Base-by-base conservation (phyloP, 345 rosid genomes). In the Ceriops zippeliana region DNA sequence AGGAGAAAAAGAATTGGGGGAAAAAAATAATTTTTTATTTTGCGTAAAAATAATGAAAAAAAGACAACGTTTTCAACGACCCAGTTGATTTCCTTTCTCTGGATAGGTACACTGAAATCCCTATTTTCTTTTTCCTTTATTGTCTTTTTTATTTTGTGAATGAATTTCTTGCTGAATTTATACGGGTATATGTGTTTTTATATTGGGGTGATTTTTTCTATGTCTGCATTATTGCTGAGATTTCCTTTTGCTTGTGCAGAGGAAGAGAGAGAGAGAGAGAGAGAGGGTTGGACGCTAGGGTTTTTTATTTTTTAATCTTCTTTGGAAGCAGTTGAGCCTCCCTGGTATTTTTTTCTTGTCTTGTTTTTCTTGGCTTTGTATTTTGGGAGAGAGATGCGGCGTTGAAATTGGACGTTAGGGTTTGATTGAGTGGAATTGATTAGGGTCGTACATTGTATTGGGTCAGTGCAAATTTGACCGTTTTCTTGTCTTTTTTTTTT, bases 211-310 rank as follows among this genome's bases (percentile, higher is more conserved):
- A 30, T 46, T 37, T 15, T 65, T 24, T 66, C n/a, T 28, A 2
- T 31, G 70, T 63, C 71, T 73, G 79, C 86, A 83, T 83, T 80
- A 34, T 70, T 35, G 49, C 52, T 70, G 22, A 22, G 21, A 34
- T 52, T 78, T 71, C 62, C 59, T 72, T 77, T 75, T 54, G 38
- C 26, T 70, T 72, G n/a, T 65, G 69, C 76, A 77, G 80, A 68
- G 68, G 56, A 62, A 31, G 68, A 3, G 35, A 5, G 32, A 31
- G 35, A 5, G 34, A 32, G 34, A 32, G 35, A 32, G 35, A 6
- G 35, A 32, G 37, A 7, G 37, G 1, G 37, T 34, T 61, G 75
- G 82, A 73, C 69, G 68, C 64, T 75, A 83, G 86, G 86, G 84
- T 75, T 81, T 69, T 52, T 26, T 63, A 19, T 28, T 22, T 34